Conservation (phyloP, 106 monocot genomes). For the Cymbidium sinense region DNA sequence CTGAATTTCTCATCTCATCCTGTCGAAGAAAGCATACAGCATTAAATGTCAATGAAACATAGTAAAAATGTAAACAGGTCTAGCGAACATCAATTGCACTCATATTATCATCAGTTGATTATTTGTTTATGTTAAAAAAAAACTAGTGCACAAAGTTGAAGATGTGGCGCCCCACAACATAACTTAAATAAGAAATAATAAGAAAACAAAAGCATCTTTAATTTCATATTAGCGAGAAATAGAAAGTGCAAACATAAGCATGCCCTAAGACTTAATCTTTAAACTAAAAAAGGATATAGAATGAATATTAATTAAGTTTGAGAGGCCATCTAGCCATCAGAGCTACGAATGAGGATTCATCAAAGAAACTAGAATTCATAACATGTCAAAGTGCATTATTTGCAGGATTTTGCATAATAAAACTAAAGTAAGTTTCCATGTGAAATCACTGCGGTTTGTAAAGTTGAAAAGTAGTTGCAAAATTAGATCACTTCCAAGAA, state of each 20-base stretch:
- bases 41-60: background rate
- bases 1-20: constrained; percentile 70
- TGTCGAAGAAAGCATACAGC: constrained; percentile 24
- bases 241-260: too few relatives aligned
- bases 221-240: background rate
- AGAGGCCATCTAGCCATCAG: background rate
- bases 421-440: background rate
- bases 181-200: background rate
- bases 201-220: background rate
- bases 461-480: background rate
- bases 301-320: too few relatives aligned
- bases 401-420: background rate
- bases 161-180: background rate
- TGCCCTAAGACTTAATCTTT: too few relatives aligned
- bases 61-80: background rate
- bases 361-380: background rate
- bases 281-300: too few relatives aligned
- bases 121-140: background rate
- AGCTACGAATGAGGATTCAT: background rate
- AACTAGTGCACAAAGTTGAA: background rate
- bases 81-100: background rate
- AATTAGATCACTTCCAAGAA: too few relatives aligned
- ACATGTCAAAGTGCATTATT: background rate
- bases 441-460: background rate
- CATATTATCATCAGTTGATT: background rate